A percentile compares a stretch with the other conserved stretches of the same genome.
These are phyloP conservation scores for Paraglomus brasilianum DNA, from an alignment of 192 early-diverging fungal genomes.

Conservation along the genomic window DNA sequence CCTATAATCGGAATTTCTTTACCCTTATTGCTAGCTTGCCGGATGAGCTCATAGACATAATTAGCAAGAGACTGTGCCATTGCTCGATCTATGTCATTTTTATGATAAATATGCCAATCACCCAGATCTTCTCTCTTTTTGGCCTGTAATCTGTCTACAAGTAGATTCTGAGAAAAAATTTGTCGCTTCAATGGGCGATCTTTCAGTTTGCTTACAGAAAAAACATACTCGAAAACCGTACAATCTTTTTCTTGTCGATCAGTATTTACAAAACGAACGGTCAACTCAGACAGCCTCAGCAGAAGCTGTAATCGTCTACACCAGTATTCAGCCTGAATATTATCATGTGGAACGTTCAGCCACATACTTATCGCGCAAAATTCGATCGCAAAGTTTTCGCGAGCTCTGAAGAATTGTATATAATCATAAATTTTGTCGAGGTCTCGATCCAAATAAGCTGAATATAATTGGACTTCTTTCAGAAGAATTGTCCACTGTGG, in stretches of 20 bases:
- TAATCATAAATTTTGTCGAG: background rate
- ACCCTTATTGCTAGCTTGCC: background rate
- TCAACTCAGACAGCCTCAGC: background rate
- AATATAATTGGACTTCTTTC: slow-evolving; percentile 15
- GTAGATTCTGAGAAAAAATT: slow-evolving; percentile 13
- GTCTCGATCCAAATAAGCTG: slow-evolving; percentile 8
- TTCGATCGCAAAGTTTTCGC: background rate
- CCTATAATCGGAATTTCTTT: background rate
- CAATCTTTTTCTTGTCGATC: background rate
- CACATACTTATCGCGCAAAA: slow-evolving; percentile 7
- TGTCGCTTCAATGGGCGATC: background rate
- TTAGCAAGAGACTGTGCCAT: background rate
- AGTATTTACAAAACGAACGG: background rate
- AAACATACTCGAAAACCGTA: slow-evolving; percentile 1
- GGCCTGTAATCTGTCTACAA: background rate
- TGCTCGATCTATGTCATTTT: background rate
- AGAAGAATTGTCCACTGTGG: background rate
- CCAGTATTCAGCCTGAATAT: background rate
- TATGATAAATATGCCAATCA: background rate
- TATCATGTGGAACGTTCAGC: background rate
- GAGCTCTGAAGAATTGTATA: background rate
- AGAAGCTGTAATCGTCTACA: background rate
- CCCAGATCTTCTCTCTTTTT: background rate
- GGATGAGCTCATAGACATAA: slow-evolving; percentile 8
- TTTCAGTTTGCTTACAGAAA: slow-evolving; percentile 8